phyloP scores from a whole-genome alignment of 192 early-diverging fungal genomes.

The Irineochytrium annulatum region DNA sequence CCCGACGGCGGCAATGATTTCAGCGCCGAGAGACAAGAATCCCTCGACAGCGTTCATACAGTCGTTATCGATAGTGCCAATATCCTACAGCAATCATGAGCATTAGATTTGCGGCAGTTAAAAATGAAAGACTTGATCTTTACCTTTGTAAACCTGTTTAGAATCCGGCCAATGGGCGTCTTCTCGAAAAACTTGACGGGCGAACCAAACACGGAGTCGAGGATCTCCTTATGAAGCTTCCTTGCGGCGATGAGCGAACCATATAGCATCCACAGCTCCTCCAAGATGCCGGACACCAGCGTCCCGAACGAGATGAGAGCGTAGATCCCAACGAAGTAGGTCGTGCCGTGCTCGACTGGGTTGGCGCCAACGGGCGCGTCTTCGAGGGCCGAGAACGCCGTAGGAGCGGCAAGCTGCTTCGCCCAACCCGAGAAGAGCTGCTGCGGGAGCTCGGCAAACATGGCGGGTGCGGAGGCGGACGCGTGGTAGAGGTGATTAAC shows the following conservation, averaged over 20 bases:
- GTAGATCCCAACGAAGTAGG: slow-evolving; percentile 29
- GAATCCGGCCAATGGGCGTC: slow-evolving; percentile 41
- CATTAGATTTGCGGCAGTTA: not conserved
- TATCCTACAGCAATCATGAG: slow-evolving; percentile 15
- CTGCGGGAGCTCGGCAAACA: not conserved
- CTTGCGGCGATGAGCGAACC: slow-evolving; percentile 44
- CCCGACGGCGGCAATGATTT: slow-evolving; percentile 7
- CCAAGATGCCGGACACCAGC: slow-evolving; percentile 23
- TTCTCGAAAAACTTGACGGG: slow-evolving; percentile 67
- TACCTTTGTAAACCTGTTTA: slow-evolving; percentile 80
- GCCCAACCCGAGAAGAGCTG: not conserved
- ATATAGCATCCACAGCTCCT: slow-evolving; percentile 11
- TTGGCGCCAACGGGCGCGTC: not conserved
- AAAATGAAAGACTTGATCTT: slow-evolving; percentile 16
- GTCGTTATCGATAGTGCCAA: slow-evolving; percentile 22
- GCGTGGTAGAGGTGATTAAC: not conserved
- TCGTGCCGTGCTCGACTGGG: not conserved
- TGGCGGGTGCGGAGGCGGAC: not conserved
- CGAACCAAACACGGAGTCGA: slow-evolving; percentile 58
- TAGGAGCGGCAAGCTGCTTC: no score
- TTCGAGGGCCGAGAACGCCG: not conserved
- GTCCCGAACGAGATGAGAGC: slow-evolving; percentile 22
- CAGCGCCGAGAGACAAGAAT: slow-evolving; percentile 16
- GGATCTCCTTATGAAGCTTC: slow-evolving; percentile 62
- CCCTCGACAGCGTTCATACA: slow-evolving; percentile 18